These are phyloP conservation scores for Hygrophila difformis DNA, from an alignment of 257 asterid genomes.

Conservation along the genomic window DNA sequence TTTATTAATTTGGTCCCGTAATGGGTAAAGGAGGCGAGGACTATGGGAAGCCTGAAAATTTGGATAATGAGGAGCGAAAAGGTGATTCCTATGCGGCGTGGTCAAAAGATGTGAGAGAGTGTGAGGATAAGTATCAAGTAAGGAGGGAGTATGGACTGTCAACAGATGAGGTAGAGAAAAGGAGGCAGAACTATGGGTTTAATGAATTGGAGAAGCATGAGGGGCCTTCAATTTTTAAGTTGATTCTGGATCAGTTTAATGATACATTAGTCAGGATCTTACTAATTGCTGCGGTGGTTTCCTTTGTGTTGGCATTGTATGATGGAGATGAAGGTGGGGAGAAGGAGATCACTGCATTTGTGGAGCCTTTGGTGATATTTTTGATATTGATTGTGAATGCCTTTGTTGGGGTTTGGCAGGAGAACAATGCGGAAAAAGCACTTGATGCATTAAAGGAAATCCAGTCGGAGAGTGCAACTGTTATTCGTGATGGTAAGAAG, in stretches of 20 bases:
- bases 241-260: slow-evolving; percentile 89
- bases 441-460: slow-evolving; percentile 96
- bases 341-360: slow-evolving; percentile 94
- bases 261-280: slow-evolving; percentile 89
- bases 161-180: slow-evolving; percentile 44
- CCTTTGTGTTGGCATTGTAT: slow-evolving; percentile 88
- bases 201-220: slow-evolving; percentile 98
- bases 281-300: slow-evolving; percentile 85
- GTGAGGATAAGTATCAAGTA: slow-evolving; percentile 63
- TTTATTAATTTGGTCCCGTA: slow-evolving; percentile 20
- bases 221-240: slow-evolving; percentile 69
- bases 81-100: slow-evolving; percentile 52
- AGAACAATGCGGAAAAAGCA: slow-evolving; percentile 98
- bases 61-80: slow-evolving; percentile 21
- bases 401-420: slow-evolving; percentile 97
- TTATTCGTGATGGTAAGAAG: slow-evolving; percentile 70
- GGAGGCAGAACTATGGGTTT: slow-evolving; percentile 71
- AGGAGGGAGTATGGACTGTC: slow-evolving; percentile 55
- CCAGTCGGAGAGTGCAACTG: slow-evolving; percentile 87
- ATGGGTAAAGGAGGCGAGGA: slow-evolving; percentile 92
- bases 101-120: slow-evolving; percentile 74
- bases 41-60: slow-evolving; percentile 42
- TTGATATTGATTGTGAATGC: slow-evolving; percentile 94
- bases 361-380: slow-evolving; percentile 92
- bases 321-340: slow-evolving; percentile 98